phyloP scores from a whole-genome alignment of 352 stramenopile species.

The Blastocystis sp. region DNA sequence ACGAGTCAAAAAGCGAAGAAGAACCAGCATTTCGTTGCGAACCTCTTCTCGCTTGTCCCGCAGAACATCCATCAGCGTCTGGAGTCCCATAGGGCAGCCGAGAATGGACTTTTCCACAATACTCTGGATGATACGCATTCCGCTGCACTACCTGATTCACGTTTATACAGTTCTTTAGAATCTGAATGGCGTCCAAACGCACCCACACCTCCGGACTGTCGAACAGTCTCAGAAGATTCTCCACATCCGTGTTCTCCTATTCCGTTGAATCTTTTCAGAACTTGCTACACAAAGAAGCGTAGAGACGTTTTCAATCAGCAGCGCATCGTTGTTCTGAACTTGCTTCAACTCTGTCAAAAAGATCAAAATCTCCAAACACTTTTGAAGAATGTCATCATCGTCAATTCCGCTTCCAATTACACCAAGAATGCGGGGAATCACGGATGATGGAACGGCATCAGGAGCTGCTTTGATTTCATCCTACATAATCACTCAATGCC shows the following conservation, averaged over 20 bases:
- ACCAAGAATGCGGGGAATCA: slow-evolving; percentile 11
- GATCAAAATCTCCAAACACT: slow-evolving; percentile 22
- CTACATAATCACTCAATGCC: background rate
- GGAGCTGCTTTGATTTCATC: slow-evolving; percentile 46
- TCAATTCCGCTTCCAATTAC: slow-evolving; percentile 16
- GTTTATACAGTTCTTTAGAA: slow-evolving; percentile 49
- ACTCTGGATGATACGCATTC: background rate
- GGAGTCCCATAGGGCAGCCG: slow-evolving; percentile 54
- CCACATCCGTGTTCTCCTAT: slow-evolving; percentile 50
- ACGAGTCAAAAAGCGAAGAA: slow-evolving; percentile 57
- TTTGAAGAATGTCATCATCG: slow-evolving; percentile 50
- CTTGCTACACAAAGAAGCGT: slow-evolving; percentile 36
- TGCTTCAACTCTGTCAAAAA: slow-evolving; percentile 55
- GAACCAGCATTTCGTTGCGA: slow-evolving; percentile 58
- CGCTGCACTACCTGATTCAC: slow-evolving; percentile 15
- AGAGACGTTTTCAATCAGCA: slow-evolving; percentile 51
- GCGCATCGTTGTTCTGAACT: slow-evolving; percentile 25
- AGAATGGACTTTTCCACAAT: slow-evolving; percentile 58
- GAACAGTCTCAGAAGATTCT: slow-evolving; percentile 39
- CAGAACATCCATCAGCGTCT: slow-evolving; percentile 58
- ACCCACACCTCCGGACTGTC: slow-evolving; percentile 29
- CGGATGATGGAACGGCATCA: slow-evolving; percentile 48
- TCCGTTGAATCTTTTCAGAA: background rate
- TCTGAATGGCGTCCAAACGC: slow-evolving; percentile 19
- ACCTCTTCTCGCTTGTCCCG: slow-evolving; percentile 57